A percentile compares a stretch with the other conserved stretches of the same genome.
phyloP scores from a whole-genome alignment of 2,329 filamentous ascomycete genomes.

The Hypoxylon sp. region DNA sequence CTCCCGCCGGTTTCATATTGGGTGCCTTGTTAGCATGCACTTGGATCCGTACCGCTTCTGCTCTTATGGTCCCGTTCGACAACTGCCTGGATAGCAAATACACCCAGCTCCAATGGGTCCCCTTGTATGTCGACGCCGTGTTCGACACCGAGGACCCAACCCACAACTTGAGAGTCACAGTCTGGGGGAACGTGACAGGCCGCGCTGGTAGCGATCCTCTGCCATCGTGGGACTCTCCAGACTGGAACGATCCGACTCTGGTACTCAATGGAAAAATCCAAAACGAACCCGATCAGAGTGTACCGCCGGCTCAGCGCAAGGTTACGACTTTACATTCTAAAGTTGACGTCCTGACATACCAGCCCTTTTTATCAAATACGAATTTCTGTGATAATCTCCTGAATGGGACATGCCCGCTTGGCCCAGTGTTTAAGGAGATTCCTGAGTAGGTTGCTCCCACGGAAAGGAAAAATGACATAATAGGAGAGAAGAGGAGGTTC shows the following conservation, averaged over 20 bases:
- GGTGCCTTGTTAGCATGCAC: slow-evolving; percentile 54
- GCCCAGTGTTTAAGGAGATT: slow-evolving; percentile 74
- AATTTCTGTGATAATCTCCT: slow-evolving; percentile 77
- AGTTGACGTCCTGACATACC: slow-evolving; percentile 83
- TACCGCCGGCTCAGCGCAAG: slow-evolving; percentile 61
- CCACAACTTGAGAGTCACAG: slow-evolving; percentile 80
- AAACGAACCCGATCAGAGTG: slow-evolving; percentile 66
- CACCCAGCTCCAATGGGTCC: slow-evolving; percentile 82
- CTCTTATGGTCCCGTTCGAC: slow-evolving; percentile 81
- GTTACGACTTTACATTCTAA: slow-evolving; percentile 81
- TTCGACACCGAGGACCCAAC: slow-evolving; percentile 75
- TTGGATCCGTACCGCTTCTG: slow-evolving; percentile 63
- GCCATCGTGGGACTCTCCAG: slow-evolving; percentile 70
- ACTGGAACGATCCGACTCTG: slow-evolving; percentile 73
- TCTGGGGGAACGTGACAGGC: slow-evolving; percentile 94
- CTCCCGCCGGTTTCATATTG: slow-evolving; percentile 45
- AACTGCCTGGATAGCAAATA: slow-evolving; percentile 82
- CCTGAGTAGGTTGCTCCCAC: slow-evolving; percentile 56
- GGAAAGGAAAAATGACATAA: background rate
- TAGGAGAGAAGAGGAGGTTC: background rate
- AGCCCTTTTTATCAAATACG: slow-evolving; percentile 70
- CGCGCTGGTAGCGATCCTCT: slow-evolving; percentile 70
- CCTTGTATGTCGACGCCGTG: slow-evolving; percentile 78
- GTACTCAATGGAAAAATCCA: slow-evolving; percentile 83
- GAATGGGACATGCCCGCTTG: slow-evolving; percentile 80